phyloP scores from a whole-genome alignment of 106 monocot species.

The Phalaenopsis aphrodite region DNA sequence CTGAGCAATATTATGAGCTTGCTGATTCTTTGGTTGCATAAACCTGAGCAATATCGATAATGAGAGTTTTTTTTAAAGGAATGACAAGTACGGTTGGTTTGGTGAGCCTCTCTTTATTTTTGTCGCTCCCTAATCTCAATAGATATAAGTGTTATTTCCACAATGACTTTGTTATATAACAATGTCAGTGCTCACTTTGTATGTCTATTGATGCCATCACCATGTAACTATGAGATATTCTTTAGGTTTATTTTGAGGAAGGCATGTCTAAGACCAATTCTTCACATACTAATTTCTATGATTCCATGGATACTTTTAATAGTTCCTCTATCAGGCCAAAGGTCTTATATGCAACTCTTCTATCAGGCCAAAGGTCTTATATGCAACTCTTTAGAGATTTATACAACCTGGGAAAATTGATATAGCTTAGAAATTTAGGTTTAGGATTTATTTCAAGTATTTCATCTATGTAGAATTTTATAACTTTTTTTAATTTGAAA shows the following conservation, averaged over 20 bases:
- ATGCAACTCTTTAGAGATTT: not conserved
- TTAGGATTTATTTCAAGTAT: not conserved
- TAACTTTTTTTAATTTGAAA: not conserved
- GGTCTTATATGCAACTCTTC: not conserved
- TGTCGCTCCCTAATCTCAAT: too few species aligned
- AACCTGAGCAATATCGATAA: too few species aligned
- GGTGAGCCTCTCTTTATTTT: too few species aligned
- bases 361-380: not conserved
- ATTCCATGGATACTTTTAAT: not conserved
- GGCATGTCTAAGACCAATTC: not conserved
- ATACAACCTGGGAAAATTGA: not conserved
- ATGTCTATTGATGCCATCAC: not conserved
- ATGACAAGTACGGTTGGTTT: too few species aligned
- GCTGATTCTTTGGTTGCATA: too few species aligned
- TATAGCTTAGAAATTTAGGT: not conserved
- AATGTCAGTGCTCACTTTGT: not conserved
- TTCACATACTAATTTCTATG: not conserved
- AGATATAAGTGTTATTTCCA: not conserved
- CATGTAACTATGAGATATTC: not conserved
- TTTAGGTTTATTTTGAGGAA: not conserved
- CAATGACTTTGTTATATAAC: not conserved
- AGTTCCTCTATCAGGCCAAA: not conserved
- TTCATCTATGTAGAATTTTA: too few species aligned
- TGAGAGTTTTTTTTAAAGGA: too few species aligned
- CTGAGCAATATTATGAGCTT: too few species aligned